Conservation (phyloP, 768 basidiomycete genomes). For the Pleurotus citrinopileatus region DNA sequence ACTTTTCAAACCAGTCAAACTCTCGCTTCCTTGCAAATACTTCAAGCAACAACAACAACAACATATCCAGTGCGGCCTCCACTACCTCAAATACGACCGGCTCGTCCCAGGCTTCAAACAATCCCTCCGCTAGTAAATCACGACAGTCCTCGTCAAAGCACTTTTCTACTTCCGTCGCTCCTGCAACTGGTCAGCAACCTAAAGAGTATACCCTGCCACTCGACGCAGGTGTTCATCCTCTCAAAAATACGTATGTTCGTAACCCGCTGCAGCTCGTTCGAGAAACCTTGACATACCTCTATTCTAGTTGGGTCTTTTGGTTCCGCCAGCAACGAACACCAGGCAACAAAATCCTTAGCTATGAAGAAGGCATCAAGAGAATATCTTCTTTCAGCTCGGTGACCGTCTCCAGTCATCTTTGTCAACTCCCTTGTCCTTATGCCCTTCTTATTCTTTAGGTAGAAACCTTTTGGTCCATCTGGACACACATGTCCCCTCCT, state of each 20-base stretch:
- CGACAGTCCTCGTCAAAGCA: conserved; percentile 66
- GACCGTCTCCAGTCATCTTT: conserved; percentile 21
- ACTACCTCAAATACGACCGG: conserved; percentile 20
- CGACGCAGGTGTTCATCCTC: conserved; percentile 54
- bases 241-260: conserved; percentile 89
- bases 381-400: conserved; percentile 89
- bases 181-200: conserved; percentile 33
- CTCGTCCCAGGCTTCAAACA: conserved; percentile 20
- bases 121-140: conserved; percentile 27
- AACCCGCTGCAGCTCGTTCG: conserved; percentile 22
- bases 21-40: conserved; percentile 67
- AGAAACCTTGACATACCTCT: conserved; percentile 16
- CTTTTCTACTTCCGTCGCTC: conserved; percentile 63
- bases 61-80: conserved; percentile 8
- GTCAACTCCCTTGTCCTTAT: neutral
- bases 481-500: conserved; percentile 87
- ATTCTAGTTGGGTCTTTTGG: conserved; percentile 83
- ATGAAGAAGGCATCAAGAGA: conserved; percentile 94
- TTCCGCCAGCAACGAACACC: conserved; percentile 89
- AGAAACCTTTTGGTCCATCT: conserved; percentile 94
- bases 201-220: conserved; percentile 28
- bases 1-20: conserved; percentile 82
- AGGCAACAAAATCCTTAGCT: conserved; percentile 85
- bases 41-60: conserved; percentile 25
- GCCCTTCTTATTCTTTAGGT: conserved; percentile 43